Evolutionary conservation across 768 basidiomycete genomes (phyloP).

Genomic region (Gloeophyllum trabeum): DNA sequence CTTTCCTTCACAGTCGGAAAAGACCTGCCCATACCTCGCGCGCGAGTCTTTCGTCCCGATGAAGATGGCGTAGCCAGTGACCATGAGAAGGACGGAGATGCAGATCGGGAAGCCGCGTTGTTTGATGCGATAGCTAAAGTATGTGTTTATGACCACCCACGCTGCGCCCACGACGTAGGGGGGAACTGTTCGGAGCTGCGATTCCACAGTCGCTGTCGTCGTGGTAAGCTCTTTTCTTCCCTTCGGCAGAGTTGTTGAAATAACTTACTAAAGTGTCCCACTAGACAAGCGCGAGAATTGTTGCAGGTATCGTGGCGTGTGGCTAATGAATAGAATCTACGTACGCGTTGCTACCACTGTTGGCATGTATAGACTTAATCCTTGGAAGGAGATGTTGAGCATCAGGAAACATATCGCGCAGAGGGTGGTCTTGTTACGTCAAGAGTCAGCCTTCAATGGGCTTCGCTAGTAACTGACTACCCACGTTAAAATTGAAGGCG

Average conservation of each 20-base stretch:
- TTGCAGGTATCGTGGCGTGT: too few relatives aligned
- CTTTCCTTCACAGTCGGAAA: too few relatives aligned
- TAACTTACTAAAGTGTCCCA: too few relatives aligned
- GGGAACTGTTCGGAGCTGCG: constrained; percentile 38
- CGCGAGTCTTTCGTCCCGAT: constrained; percentile 28
- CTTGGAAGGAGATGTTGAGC: constrained; percentile 20
- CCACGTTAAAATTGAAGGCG: constrained; percentile 22
- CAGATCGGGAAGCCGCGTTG: constrained; percentile 25
- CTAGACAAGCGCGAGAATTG: too few relatives aligned
- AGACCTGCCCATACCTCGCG: constrained; percentile 15
- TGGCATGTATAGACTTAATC: constrained; percentile 28
- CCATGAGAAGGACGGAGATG: constrained; percentile 23
- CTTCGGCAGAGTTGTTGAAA: too few relatives aligned
- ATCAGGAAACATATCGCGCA: constrained; percentile 13
- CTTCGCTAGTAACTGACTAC: constrained; percentile 1
- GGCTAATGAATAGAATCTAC: too few relatives aligned
- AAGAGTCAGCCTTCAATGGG: not conserved
- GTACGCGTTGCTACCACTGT: constrained; percentile 33
- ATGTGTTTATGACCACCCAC: constrained; percentile 26
- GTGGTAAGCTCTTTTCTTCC: too few relatives aligned
- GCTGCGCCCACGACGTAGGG: constrained; percentile 29
- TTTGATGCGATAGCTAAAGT: constrained; percentile 16
- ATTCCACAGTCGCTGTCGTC: constrained; percentile 32
- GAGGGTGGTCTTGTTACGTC: constrained; percentile 9
- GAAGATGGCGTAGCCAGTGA: constrained; percentile 31